These are phyloP conservation scores for Antrodiella citrinella DNA, from an alignment of 768 basidiomycete genomes.

Conservation along the genomic window DNA sequence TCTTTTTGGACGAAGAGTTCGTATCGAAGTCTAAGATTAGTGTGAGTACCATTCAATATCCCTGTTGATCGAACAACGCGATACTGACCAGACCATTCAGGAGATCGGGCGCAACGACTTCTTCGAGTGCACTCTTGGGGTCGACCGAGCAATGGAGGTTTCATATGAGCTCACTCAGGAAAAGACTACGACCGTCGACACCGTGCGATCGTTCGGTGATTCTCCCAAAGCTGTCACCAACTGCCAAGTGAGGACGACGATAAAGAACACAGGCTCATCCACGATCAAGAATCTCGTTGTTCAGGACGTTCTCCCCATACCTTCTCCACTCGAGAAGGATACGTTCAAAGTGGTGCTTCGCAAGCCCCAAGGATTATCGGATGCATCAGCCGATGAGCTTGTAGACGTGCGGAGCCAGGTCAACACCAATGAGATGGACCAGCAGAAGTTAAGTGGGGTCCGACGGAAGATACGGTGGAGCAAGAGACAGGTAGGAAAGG, in stretches of 20 bases:
- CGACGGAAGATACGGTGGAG: slow-evolving; percentile 23
- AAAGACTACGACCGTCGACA: slow-evolving; percentile 17
- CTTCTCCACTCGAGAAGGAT: slow-evolving; percentile 23
- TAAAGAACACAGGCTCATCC: slow-evolving; percentile 42
- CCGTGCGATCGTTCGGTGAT: slow-evolving; percentile 33
- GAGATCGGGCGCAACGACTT: slow-evolving; percentile 40
- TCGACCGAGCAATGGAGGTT: slow-evolving; percentile 24
- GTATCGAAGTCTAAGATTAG: slow-evolving; percentile 45
- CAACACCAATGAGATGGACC: slow-evolving; percentile 15
- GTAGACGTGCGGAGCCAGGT: slow-evolving; percentile 21
- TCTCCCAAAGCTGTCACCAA: slow-evolving; percentile 29
- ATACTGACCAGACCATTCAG: background rate
- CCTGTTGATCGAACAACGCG: background rate
- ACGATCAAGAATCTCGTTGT: slow-evolving; percentile 36
- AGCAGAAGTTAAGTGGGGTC: background rate
- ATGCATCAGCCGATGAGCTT: slow-evolving; percentile 32
- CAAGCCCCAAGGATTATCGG: slow-evolving; percentile 39
- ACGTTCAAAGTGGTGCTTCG: slow-evolving; percentile 34
- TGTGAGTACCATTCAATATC: slow-evolving; percentile 20
- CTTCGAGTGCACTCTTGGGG: slow-evolving; percentile 49
- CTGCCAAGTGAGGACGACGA: slow-evolving; percentile 30
- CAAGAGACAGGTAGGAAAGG: slow-evolving; percentile 33
- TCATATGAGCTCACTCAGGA: slow-evolving; percentile 33
- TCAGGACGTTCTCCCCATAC: slow-evolving; percentile 37
- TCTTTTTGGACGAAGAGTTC: slow-evolving; percentile 50